phyloP scores from a whole-genome alignment of 495 filamentous ascomycete species.

The Peziza echinospora region DNA sequence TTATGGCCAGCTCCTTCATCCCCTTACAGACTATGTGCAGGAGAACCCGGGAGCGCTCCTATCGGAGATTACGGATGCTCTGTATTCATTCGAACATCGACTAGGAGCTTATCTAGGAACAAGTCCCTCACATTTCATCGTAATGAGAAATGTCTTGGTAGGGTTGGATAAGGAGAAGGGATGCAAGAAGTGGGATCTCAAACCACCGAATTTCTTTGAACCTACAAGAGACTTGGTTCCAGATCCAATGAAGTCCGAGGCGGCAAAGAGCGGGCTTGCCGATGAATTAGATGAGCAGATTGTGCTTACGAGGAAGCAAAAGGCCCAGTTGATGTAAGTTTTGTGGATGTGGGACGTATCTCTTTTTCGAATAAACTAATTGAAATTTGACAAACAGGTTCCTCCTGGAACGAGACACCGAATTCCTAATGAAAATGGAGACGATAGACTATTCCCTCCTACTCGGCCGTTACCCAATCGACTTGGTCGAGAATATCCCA shows the following conservation, averaged over 20 bases:
- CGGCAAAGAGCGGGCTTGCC: constrained; percentile 14
- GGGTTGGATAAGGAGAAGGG: constrained; percentile 11
- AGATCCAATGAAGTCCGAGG: constrained; percentile 11
- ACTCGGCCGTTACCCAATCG: constrained; percentile 16
- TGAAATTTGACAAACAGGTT: too few species aligned
- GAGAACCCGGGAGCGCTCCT: constrained; percentile 9
- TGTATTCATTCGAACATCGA: constrained; percentile 13
- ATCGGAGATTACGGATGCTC: constrained; percentile 10
- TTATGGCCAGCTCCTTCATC: constrained; percentile 10
- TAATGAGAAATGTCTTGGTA: constrained; percentile 13
- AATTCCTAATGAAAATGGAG: constrained; percentile 15
- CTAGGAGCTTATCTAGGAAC: constrained; percentile 13
- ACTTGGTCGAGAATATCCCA: constrained; percentile 13
- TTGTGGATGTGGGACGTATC: too few species aligned
- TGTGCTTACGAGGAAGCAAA: constrained; percentile 8
- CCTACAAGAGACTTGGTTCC: constrained; percentile 15
- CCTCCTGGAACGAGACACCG: constrained; percentile 13
- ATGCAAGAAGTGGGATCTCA: constrained; percentile 15
- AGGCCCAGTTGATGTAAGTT: constrained; percentile 10
- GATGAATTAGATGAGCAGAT: constrained; percentile 17
- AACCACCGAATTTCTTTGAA: constrained; percentile 17
- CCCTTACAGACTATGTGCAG: constrained; percentile 3
- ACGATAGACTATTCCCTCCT: constrained; percentile 19
- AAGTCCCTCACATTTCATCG: constrained; percentile 15
- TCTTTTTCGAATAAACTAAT: too few species aligned